These are phyloP conservation scores for Pleurotus giganteus DNA, from an alignment of 768 basidiomycete species.

Conservation along the genomic window DNA sequence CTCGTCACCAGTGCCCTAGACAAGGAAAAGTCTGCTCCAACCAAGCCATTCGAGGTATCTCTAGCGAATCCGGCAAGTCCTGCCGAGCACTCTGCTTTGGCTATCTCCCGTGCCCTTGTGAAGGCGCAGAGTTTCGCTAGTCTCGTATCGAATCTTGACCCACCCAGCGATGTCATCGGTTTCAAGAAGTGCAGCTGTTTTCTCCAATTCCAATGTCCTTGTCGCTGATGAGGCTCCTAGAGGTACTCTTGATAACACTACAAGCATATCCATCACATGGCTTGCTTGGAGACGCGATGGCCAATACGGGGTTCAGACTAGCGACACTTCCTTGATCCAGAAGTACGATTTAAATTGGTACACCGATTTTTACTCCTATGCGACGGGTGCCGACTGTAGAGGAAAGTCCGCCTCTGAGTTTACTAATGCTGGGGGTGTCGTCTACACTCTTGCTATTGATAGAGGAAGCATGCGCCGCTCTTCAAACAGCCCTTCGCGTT, in stretches of 20 bases:
- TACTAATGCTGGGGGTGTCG: neutral
- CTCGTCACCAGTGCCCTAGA: neutral
- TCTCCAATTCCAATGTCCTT: too few relatives aligned
- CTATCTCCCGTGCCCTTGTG: neutral
- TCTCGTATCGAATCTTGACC: neutral
- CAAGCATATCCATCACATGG: neutral
- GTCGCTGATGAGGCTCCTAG: neutral
- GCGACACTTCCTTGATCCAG: neutral
- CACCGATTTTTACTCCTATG: neutral
- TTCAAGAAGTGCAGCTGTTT: neutral
- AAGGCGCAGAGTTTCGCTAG: neutral
- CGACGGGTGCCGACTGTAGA: constrained; percentile 1
- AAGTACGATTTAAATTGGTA: neutral
- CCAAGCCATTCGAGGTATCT: neutral
- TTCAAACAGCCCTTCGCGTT: neutral
- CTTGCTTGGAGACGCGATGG: neutral
- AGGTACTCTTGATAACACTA: neutral
- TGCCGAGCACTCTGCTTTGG: neutral
- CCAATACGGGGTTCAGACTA: neutral
- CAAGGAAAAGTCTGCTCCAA: neutral
- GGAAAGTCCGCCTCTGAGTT: neutral
- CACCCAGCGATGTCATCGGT: neutral
- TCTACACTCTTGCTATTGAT: constrained; percentile 1
- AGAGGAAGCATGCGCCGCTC: neutral
- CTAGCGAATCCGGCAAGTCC: neutral